Percentiles rank a stretch among this genome's conserved stretches.
phyloP scores from a whole-genome alignment of 805 yeast genomes.

The Myxozyma sirexii region DNA sequence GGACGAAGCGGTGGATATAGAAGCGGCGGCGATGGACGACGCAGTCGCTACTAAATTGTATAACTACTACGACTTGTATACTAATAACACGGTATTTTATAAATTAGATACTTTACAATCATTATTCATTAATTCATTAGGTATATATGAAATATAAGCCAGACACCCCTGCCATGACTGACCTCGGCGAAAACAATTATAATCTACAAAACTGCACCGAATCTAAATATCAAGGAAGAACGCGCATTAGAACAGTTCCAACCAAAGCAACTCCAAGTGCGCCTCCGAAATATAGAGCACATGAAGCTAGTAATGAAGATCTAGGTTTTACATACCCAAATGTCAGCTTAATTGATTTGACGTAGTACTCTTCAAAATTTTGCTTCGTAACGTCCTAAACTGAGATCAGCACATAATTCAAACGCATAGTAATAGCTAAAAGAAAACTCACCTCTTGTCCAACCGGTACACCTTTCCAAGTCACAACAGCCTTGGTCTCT shows the following conservation, averaged over 20 bases:
- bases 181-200: not conserved
- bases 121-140: not conserved
- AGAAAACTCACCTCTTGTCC: conserved; percentile 69
- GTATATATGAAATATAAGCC: no score
- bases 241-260: conserved; percentile 27
- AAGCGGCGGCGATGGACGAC: conserved; percentile 3
- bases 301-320: not conserved
- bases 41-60: conserved; percentile 1
- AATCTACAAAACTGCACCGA: conserved; percentile 80
- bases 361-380: conserved; percentile 87
- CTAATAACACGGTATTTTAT: no score
- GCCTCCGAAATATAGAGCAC: not conserved
- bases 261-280: conserved; percentile 6
- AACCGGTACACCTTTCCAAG: conserved; percentile 86
- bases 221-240: conserved; percentile 39
- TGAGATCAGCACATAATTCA: not conserved
- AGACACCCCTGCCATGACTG: no score
- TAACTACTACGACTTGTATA: no score
- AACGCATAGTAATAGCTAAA: no score
- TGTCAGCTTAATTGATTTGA: conserved; percentile 83
- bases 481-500: conserved; percentile 78
- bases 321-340: conserved; percentile 57
- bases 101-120: no score
- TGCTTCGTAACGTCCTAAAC: conserved; percentile 66
- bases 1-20: not conserved